Percentiles rank a stretch among this genome's conserved stretches.
These are phyloP conservation scores for Cercospora berteroae DNA, from an alignment of 2,329 filamentous ascomycete species.

Conservation along the genomic window DNA sequence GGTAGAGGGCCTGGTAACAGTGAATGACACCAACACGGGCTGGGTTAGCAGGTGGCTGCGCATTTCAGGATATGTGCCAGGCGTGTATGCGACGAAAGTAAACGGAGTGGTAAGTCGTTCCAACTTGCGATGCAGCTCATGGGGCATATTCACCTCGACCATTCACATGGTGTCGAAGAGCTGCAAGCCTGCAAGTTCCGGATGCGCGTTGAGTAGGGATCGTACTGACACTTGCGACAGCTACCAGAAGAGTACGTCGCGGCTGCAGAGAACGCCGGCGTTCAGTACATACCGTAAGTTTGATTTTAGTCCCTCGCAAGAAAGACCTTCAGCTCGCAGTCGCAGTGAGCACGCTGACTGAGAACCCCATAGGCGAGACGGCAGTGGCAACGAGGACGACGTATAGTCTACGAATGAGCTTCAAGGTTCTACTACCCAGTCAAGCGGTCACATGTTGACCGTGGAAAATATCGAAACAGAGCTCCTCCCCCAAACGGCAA, in stretches of 20 bases:
- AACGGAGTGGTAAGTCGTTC: constrained; percentile 64
- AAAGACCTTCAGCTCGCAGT: neutral
- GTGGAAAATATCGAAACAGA: neutral
- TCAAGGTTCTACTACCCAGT: neutral
- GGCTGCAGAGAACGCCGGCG: constrained; percentile 57
- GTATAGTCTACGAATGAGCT: neutral
- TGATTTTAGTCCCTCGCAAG: neutral
- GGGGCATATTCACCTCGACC: neutral
- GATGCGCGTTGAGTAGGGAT: neutral
- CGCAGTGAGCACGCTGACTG: neutral
- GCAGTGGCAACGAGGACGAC: constrained; percentile 23
- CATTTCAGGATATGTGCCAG: constrained; percentile 80
- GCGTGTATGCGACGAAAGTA: constrained; percentile 93
- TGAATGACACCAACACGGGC: constrained; percentile 76
- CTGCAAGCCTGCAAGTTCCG: neutral
- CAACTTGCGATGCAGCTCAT: neutral
- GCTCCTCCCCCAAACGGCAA: neutral
- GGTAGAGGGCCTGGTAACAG: constrained; percentile 86
- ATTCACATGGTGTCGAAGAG: neutral
- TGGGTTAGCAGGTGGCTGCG: constrained; percentile 99
- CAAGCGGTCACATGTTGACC: neutral
- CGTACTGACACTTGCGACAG: constrained; percentile 33
- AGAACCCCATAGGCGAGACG: constrained; percentile 19
- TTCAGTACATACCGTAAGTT: constrained; percentile 60
- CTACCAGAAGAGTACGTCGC: constrained; percentile 58